phyloP scores from a whole-genome alignment of 1,284 basidiomycete genomes.

The Boletellus deceptivus region DNA sequence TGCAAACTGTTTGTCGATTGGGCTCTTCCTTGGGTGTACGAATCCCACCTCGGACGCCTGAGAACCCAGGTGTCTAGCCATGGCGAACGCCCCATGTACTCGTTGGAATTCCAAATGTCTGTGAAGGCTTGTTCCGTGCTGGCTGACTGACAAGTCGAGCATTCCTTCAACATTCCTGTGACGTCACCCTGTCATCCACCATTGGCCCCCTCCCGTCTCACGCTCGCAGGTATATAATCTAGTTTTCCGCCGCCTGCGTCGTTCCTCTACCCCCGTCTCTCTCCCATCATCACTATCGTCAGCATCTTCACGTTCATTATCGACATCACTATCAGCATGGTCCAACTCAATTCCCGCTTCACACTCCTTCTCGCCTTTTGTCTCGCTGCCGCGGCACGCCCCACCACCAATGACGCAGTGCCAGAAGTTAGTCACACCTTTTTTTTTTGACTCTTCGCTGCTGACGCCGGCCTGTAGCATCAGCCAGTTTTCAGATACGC shows the following conservation, averaged over 20 bases:
- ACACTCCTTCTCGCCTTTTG: constrained; percentile 28
- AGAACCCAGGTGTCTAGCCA: too few species aligned
- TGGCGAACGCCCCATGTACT: too few species aligned
- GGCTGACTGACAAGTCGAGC: too few species aligned
- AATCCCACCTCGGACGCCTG: too few species aligned
- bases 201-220: not conserved
- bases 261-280: constrained; percentile 2
- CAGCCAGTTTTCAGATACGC: constrained; percentile 1
- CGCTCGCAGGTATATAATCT: constrained; percentile 23
- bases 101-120: too few species aligned
- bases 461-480: constrained; percentile 14
- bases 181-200: constrained; percentile 25
- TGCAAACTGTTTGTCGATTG: too few species aligned
- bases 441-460: not conserved
- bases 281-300: constrained; percentile 16
- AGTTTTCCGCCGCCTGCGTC: not conserved
- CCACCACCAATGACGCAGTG: constrained; percentile 8
- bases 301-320: constrained; percentile 25
- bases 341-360: constrained; percentile 30
- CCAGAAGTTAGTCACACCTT: constrained; percentile 15
- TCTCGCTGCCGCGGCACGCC: constrained; percentile 24
- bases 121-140: too few species aligned
- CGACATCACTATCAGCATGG: constrained; percentile 30
- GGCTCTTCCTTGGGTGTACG: too few species aligned
- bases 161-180: constrained; percentile 10